Conservation (phyloP, 2,329 filamentous ascomycete genomes). For the Penicillium sp. region DNA sequence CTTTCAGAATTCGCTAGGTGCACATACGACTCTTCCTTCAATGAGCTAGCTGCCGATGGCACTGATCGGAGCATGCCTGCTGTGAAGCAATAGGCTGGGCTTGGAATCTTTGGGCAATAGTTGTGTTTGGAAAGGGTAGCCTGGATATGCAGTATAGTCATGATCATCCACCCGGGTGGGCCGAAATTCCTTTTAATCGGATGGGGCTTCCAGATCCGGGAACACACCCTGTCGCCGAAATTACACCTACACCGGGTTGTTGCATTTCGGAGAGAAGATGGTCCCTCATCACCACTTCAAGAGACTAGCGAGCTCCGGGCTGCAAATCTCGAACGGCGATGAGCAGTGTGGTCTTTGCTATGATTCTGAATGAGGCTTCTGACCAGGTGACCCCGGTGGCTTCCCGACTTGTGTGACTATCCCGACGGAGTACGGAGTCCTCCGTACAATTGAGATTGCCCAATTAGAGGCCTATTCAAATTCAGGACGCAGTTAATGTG, state of each 20-base stretch:
- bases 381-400: slow-evolving; percentile 44
- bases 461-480: slow-evolving; percentile 11
- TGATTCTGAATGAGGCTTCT: slow-evolving; percentile 51
- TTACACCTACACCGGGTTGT: slow-evolving; percentile 38
- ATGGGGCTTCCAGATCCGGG: slow-evolving; percentile 38
- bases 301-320: slow-evolving; percentile 33
- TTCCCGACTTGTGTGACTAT: slow-evolving; percentile 50
- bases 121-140: slow-evolving; percentile 40
- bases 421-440: slow-evolving; percentile 26
- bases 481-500: slow-evolving; percentile 10
- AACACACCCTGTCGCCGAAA: slow-evolving; percentile 24
- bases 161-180: slow-evolving; percentile 36
- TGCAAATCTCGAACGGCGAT: slow-evolving; percentile 38
- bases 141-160: slow-evolving; percentile 37
- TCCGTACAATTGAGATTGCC: slow-evolving; percentile 37
- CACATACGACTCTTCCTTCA: slow-evolving; percentile 38
- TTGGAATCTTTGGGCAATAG: slow-evolving; percentile 34
- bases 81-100: slow-evolving; percentile 27
- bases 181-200: slow-evolving; percentile 40
- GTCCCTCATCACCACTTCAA: slow-evolving; percentile 13
- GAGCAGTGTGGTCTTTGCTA: slow-evolving; percentile 43
- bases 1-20: slow-evolving; percentile 30
- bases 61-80: slow-evolving; percentile 24
- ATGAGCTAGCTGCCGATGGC: slow-evolving; percentile 20
- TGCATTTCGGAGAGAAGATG: slow-evolving; percentile 37